phyloP scores from a whole-genome alignment of 148 eudicot genomes.

The Heliosperma pusillum region DNA sequence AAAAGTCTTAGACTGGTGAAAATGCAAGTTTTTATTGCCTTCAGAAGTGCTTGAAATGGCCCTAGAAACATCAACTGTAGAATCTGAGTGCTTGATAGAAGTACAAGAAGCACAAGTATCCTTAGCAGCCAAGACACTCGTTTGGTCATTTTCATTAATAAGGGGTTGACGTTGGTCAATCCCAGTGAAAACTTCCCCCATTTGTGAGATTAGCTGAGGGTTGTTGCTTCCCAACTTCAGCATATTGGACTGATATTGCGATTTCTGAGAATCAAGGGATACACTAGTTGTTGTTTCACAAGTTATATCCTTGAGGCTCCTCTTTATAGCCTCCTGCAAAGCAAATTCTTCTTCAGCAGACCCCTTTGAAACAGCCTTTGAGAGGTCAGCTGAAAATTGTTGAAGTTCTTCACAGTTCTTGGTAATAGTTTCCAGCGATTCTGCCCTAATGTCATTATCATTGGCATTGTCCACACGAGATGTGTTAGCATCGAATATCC shows the following conservation, averaged over 20 bases:
- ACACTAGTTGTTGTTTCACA: conserved; percentile 24
- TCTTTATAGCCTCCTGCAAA: conserved; percentile 75
- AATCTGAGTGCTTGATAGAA: conserved; percentile 14
- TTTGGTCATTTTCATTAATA: conserved; percentile 20
- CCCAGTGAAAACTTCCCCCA: conserved; percentile 16
- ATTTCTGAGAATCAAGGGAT: conserved; percentile 27
- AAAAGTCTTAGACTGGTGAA: conserved; percentile 16
- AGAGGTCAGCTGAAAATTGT: conserved; percentile 24
- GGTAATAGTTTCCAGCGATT: conserved; percentile 51
- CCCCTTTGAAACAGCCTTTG: conserved; percentile 50
- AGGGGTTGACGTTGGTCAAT: conserved; percentile 22
- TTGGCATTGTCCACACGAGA: conserved; percentile 16
- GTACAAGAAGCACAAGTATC: conserved; percentile 10
- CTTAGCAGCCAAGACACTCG: conserved; percentile 17
- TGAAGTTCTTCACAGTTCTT: conserved; percentile 30
- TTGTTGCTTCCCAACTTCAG: conserved; percentile 24
- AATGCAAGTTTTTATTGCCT: conserved; percentile 24
- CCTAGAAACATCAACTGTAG: conserved; percentile 15
- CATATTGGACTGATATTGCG: conserved; percentile 18
- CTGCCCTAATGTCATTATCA: conserved; percentile 40
- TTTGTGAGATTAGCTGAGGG: conserved; percentile 23
- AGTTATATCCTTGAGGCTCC: conserved; percentile 59
- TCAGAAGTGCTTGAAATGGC: conserved; percentile 11
- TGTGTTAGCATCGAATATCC: neutral
- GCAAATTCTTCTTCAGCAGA: conserved; percentile 70